Evolutionary conservation across 352 stramenopile genomes (phyloP).

Genomic region (Phytophthora tentaculata): DNA sequence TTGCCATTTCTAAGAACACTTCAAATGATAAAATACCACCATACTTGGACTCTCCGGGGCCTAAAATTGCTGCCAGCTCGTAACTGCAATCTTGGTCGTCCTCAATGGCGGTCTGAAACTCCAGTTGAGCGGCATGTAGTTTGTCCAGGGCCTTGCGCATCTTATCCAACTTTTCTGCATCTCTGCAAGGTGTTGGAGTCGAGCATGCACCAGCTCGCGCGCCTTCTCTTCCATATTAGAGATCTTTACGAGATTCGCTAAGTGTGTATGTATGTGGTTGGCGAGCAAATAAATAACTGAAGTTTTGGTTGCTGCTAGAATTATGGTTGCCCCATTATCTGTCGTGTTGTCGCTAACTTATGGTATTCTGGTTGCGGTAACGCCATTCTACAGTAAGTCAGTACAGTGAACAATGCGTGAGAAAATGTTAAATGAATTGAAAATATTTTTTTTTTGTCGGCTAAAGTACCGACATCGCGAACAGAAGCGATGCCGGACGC

Average conservation of each 20-base stretch:
- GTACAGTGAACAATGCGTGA: too few species aligned
- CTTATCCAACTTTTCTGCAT: not conserved
- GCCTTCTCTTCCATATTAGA: not conserved
- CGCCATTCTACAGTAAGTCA: too few species aligned
- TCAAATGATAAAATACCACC: not conserved
- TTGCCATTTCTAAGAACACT: not conserved
- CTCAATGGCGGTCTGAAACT: not conserved
- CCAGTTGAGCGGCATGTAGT: not conserved
- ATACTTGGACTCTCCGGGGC: too few species aligned
- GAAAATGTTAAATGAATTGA: too few species aligned
- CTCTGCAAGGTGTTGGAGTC: not conserved
- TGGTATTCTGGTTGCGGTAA: too few species aligned
- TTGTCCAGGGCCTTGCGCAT: not conserved
- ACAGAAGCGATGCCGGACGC: too few species aligned
- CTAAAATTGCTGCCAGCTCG: not conserved
- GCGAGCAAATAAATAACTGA: too few species aligned
- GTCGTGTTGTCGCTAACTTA: too few species aligned
- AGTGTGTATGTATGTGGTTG: not conserved
- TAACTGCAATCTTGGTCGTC: not conserved
- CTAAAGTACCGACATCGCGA: too few species aligned
- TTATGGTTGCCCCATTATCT: too few species aligned
- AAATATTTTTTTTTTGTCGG: too few species aligned
- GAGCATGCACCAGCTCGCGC: not conserved
- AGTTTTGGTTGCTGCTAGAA: too few species aligned
- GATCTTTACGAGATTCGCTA: not conserved